These are phyloP conservation scores for Neurospora crassa DNA, from an alignment of 2,329 filamentous ascomycete genomes.

Conservation along the genomic window DNA sequence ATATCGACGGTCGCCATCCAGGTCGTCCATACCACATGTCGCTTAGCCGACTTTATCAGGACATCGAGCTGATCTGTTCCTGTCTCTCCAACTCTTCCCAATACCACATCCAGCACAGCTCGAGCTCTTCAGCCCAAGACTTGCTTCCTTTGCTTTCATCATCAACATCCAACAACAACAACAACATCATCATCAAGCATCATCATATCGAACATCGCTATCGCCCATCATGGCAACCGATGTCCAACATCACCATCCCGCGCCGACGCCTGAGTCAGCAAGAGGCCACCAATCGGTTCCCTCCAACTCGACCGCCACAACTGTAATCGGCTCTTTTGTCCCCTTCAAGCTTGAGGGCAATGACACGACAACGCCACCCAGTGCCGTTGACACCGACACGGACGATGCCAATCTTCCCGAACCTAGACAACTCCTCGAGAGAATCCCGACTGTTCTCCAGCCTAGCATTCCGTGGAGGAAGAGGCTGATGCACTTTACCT, in stretches of 20 bases:
- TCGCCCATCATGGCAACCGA: background rate
- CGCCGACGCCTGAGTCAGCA: background rate
- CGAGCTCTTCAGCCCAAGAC: background rate
- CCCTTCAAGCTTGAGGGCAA: background rate
- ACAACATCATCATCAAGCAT: background rate
- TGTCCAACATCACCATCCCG: background rate
- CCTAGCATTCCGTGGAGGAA: slow-evolving; percentile 20
- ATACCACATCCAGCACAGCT: background rate
- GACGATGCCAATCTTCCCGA: background rate
- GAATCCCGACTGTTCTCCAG: slow-evolving; percentile 23
- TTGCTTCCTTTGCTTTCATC: background rate
- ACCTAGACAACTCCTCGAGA: slow-evolving; percentile 11
- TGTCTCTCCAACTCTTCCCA: background rate
- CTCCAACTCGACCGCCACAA: background rate
- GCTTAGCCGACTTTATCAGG: background rate
- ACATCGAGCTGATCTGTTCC: background rate
- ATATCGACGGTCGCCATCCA: background rate
- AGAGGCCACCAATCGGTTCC: background rate
- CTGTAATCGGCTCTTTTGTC: background rate
- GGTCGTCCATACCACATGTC: background rate
- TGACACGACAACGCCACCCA: background rate
- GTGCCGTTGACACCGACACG: background rate
- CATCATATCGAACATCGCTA: background rate
- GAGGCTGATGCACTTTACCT: slow-evolving; percentile 24
- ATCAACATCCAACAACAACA: background rate